These are phyloP conservation scores for Rostrohypoxylon terebratum DNA, from an alignment of 495 filamentous ascomycete species.

Conservation along the genomic window DNA sequence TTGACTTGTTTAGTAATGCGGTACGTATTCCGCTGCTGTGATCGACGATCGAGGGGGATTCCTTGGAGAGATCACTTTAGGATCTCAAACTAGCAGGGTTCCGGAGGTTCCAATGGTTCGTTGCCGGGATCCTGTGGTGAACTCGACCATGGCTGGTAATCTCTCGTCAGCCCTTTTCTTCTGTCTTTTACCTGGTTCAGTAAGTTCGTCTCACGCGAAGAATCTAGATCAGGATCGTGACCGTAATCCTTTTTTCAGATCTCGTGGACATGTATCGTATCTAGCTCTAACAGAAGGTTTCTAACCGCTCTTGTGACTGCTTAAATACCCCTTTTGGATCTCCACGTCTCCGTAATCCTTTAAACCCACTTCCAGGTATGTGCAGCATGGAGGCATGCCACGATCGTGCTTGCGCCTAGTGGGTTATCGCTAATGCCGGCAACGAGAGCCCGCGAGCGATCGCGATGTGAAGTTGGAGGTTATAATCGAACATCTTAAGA, in stretches of 20 bases:
- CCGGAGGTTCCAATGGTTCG: slow-evolving; percentile 31
- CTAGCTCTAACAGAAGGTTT: background rate
- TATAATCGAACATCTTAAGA: slow-evolving; percentile 28
- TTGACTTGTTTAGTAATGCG: slow-evolving; percentile 28
- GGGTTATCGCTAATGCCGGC: slow-evolving; percentile 42
- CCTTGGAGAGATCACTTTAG: slow-evolving; percentile 45
- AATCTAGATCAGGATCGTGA: slow-evolving; percentile 39
- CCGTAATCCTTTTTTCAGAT: slow-evolving; percentile 22
- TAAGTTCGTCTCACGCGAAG: slow-evolving; percentile 27
- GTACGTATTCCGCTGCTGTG: slow-evolving; percentile 32
- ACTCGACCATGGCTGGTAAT: slow-evolving; percentile 33
- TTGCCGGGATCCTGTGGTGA: slow-evolving; percentile 33
- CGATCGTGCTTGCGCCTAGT: slow-evolving; percentile 23
- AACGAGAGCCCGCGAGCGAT: slow-evolving; percentile 35
- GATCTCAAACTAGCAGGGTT: slow-evolving; percentile 43
- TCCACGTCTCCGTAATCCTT: slow-evolving; percentile 12
- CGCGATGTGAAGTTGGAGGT: slow-evolving; percentile 13
- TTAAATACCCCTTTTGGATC: background rate
- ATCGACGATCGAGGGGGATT: slow-evolving; percentile 45
- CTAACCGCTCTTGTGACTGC: slow-evolving; percentile 33
- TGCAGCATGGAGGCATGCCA: background rate
- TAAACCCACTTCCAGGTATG: slow-evolving; percentile 5
- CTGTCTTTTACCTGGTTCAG: slow-evolving; percentile 35
- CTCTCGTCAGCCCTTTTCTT: slow-evolving; percentile 43
- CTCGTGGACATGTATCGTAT: slow-evolving; percentile 19